Percentiles rank a stretch among this genome's conserved stretches.
These are phyloP conservation scores for Hyparrhenia diplandra DNA, from an alignment of 176 grass and related monocot genomes.

Conservation along the genomic window DNA sequence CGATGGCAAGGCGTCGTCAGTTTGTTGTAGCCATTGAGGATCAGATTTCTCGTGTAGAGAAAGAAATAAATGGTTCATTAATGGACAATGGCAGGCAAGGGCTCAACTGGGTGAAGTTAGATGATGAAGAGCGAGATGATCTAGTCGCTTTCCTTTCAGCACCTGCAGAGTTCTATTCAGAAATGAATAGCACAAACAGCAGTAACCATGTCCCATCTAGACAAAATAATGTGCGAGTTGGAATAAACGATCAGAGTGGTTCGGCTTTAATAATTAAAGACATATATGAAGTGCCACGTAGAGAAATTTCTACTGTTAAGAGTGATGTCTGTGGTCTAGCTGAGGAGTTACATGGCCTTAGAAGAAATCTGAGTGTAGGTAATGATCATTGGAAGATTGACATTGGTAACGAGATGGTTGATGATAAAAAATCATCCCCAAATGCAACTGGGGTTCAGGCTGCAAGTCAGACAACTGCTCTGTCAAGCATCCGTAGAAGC, in stretches of 20 bases:
- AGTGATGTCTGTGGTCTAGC: slow-evolving; percentile 19
- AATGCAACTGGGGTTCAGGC: not conserved
- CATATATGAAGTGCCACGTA: slow-evolving; percentile 24
- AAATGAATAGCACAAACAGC: slow-evolving; percentile 32
- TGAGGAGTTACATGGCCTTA: slow-evolving; percentile 42
- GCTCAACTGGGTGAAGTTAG: slow-evolving; percentile 72
- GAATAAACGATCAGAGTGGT: not conserved
- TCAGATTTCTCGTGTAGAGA: slow-evolving; percentile 60
- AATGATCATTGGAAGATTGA: slow-evolving; percentile 53
- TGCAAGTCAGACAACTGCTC: slow-evolving; percentile 18
- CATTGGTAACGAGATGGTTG: slow-evolving; percentile 40
- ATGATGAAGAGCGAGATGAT: slow-evolving; percentile 77
- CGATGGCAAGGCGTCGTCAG: slow-evolving; percentile 55
- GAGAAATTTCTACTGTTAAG: slow-evolving; percentile 42
- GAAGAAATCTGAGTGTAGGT: slow-evolving; percentile 14
- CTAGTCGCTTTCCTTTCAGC: slow-evolving; percentile 82
- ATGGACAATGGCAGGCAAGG: slow-evolving; percentile 36
- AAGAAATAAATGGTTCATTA: slow-evolving; percentile 40
- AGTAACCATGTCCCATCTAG: slow-evolving; percentile 11
- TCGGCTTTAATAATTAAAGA: slow-evolving; percentile 11
- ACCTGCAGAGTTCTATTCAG: slow-evolving; percentile 23
- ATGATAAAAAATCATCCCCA: slow-evolving; percentile 29
- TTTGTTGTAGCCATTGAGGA: slow-evolving; percentile 66
- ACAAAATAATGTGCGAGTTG: not conserved
- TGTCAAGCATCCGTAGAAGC: slow-evolving; percentile 38